Base-by-base conservation (phyloP, 2,329 filamentous ascomycete species). In the Arachnomyces sp. region DNA sequence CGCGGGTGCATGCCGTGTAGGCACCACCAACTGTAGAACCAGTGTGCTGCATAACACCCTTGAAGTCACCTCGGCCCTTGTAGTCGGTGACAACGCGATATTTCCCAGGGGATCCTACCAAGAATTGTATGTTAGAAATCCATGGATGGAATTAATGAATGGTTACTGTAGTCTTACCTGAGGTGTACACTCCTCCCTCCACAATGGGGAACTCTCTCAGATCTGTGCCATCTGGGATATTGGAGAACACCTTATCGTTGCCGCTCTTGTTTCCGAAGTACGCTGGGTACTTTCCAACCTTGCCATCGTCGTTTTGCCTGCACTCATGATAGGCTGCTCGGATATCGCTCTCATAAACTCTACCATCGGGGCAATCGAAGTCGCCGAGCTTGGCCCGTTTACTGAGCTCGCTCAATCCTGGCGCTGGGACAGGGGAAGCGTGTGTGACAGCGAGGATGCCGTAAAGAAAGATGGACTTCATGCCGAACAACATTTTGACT, bases 21-120 rank as follows among this genome's bases (percentile, higher is more conserved):
- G 39, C 43, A 7, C 43, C 43, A 1, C 43, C 43, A 12, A 39
- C 25, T n/a, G 43, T 37, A 16, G 43, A 30, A 5, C 43, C 43
- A 14, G 43, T 43, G 39, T 45, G 43, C 40, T 45, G 43, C 39
- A 45, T 45, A 35, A 45, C 40, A 42, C 43, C 43, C 14, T 39
- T 39, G 35, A 45, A 45, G 20, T 39, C 43, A 3, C 43, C 43
- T 8, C 31, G 39, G 29, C 39, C 31, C 25, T 42, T 44, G 40
- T 45, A 43, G 43, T 45, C 43, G n/a, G 43, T 45, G 39, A 45
- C 40, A 17, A 45, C 36, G 14, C 40, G 43, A 16, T 39, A 45
- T 18, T 28, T 9, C 4, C 43, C 43, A 34, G 43, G 43, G 12
- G 17, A 13, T 8, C 43, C 43, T 45, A 29, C 25, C 9, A 5